Base-by-base conservation (phyloP, 345 rosid species). In the Odontarrhena argentea region DNA sequence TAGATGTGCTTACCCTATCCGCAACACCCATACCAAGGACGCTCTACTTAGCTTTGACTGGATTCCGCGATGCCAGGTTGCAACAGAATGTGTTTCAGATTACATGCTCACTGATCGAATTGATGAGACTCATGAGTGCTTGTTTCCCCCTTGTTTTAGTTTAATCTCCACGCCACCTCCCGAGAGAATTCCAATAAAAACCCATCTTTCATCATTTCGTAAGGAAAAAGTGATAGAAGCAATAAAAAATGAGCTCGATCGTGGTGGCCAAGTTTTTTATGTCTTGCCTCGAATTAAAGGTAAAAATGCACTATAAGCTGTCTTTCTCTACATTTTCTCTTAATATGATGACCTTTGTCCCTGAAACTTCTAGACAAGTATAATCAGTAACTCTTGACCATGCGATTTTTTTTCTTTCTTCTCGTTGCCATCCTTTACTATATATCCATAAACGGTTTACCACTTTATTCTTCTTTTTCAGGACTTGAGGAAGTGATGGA, bases 61-160 rank as follows among this genome's bases (percentile, higher is more conserved):
- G 98, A 64, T 93, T 93, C 85, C 97, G 96, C 57, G 98, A 93
- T 88, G 97, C 98, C 51, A 93, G 97, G 98, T 93, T 83, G 77
- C 53, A 38, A 60, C 49, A 51, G 5, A 47, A 60, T 42, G 53
- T 47, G 65, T 64, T 34, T 49, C 14, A 42, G 54, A 42, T 58
- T n/a, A 40, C 50, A 41, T 42, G 2, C 65, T 41, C 54, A 51
- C 63, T 54, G 36, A 34, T 22, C 45, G 24, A 54, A 55, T 30
- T 48, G 52, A 51, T 50, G 65, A 56, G 44, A 64, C 66, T 75
- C 57, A 69, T 9, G 55, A 35, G 57, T 63, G 50, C 36, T 40
- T 44, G 55, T 64, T 59, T 15, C 46, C 22, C 51, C 67, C 53
- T 56, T 43, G 68, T 74, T 78, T 68, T 84, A 93, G 97, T 80